Evolutionary conservation across 1,139 yeast genomes (phyloP).

Genomic region (Blastobotrys niveus): DNA sequence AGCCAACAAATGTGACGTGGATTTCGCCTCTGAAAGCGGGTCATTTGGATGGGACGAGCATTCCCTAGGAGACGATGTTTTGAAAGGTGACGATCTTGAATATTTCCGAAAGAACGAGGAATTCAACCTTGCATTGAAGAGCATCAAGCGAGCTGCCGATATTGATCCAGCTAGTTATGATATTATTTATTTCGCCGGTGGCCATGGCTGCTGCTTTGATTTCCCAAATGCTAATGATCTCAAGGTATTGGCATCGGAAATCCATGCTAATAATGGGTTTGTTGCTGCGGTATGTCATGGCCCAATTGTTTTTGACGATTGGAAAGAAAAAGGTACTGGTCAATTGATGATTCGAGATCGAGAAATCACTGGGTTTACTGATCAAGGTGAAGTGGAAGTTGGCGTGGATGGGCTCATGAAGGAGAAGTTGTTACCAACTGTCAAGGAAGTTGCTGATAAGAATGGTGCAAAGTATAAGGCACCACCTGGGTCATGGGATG

Average conservation of each 20-base stretch:
- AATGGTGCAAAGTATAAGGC: constrained; percentile 43
- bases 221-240: constrained; percentile 48
- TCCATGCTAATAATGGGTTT: constrained; percentile 49
- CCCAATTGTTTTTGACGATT: constrained; percentile 48
- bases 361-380: constrained; percentile 56
- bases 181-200: constrained; percentile 50
- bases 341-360: constrained; percentile 46
- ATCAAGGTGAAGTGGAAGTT: constrained; percentile 45
- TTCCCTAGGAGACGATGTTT: constrained; percentile 40
- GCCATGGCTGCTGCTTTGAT: constrained; percentile 58
- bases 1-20: constrained; percentile 47
- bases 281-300: constrained; percentile 66
- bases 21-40: constrained; percentile 55
- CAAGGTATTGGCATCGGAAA: constrained; percentile 42
- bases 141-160: constrained; percentile 23
- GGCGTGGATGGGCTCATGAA: constrained; percentile 38
- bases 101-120: constrained; percentile 37
- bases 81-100: constrained; percentile 42
- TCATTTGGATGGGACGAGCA: constrained; percentile 50
- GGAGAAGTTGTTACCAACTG: constrained; percentile 31
- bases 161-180: constrained; percentile 46
- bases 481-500: constrained; percentile 51
- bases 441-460: constrained; percentile 37
- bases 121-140: constrained; percentile 36
- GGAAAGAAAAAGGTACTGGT: constrained; percentile 42